Percentiles rank a stretch among this genome's conserved stretches.
Conservation (phyloP, 306 rosid species). For the Oxytropis ochrocephala region DNA sequence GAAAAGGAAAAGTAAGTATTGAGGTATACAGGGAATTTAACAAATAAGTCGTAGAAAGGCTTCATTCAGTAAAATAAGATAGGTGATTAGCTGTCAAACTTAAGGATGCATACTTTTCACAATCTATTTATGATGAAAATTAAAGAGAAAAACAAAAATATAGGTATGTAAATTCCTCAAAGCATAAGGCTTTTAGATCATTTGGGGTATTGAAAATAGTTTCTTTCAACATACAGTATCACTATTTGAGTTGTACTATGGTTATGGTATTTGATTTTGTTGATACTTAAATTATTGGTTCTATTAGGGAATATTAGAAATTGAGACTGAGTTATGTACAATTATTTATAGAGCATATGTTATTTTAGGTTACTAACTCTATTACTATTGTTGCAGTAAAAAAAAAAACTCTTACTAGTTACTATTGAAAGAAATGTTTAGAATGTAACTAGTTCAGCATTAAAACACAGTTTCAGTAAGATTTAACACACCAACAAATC, state of each 20-base stretch:
- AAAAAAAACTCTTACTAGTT: no score
- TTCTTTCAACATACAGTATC: neutral
- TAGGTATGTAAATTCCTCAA: neutral
- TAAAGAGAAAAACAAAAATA: neutral
- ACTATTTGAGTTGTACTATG: neutral
- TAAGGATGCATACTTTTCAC: neutral
- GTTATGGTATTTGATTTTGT: neutral
- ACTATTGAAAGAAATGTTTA: neutral
- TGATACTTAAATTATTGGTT: neutral
- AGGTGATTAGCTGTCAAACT: neutral
- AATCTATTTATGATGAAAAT: neutral
- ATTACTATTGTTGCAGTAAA: no score
- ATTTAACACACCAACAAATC: neutral
- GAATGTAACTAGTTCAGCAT: constrained; percentile 1
- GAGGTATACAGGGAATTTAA: neutral
- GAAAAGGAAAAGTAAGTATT: neutral
- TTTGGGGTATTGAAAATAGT: neutral
- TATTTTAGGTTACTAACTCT: neutral
- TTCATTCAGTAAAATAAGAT: neutral
- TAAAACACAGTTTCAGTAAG: neutral
- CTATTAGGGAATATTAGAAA: neutral
- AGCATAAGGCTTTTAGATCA: neutral
- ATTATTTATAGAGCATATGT: neutral
- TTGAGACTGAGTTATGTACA: neutral
- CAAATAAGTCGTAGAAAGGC: neutral